Evolutionary conservation across 2,329 filamentous ascomycete genomes (phyloP).

Genomic region (Trichoderma afroharzianum): DNA sequence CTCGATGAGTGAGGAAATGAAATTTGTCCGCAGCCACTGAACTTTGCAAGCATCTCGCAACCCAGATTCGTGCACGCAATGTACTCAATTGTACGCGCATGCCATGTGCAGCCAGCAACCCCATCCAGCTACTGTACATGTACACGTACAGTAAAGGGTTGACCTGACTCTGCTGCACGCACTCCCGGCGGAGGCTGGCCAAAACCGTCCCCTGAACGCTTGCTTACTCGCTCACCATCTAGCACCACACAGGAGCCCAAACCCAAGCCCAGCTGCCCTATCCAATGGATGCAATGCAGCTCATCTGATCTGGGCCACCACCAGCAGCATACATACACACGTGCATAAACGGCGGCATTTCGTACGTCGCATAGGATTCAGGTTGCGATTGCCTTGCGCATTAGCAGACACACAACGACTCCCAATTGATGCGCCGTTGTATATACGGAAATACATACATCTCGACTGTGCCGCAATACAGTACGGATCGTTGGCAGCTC

Average conservation of each 20-base stretch:
- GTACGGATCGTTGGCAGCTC: background rate
- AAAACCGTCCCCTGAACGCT: background rate
- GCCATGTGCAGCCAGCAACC: background rate
- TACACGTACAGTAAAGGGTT: background rate
- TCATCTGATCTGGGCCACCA: background rate
- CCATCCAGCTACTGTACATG: too few relatives aligned
- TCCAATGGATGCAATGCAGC: background rate
- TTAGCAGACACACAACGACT: background rate
- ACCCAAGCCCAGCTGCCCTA: too few relatives aligned
- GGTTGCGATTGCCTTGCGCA: background rate
- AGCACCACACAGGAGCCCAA: background rate
- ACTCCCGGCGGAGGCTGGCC: background rate
- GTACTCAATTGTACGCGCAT: background rate
- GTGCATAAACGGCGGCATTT: background rate
- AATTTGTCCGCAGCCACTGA: background rate
- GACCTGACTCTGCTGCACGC: constrained; percentile 9
- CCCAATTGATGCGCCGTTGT: background rate
- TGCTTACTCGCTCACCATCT: background rate
- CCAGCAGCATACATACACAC: background rate
- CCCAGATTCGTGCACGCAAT: background rate
- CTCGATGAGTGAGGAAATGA: background rate
- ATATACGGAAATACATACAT: background rate
- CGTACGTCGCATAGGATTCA: background rate
- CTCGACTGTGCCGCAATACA: background rate
- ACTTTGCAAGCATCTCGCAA: background rate